Percentiles rank a stretch among this genome's conserved stretches.
phyloP scores from a whole-genome alignment of 169 alveolate genomes.

The Cardiosporidium cionae region DNA sequence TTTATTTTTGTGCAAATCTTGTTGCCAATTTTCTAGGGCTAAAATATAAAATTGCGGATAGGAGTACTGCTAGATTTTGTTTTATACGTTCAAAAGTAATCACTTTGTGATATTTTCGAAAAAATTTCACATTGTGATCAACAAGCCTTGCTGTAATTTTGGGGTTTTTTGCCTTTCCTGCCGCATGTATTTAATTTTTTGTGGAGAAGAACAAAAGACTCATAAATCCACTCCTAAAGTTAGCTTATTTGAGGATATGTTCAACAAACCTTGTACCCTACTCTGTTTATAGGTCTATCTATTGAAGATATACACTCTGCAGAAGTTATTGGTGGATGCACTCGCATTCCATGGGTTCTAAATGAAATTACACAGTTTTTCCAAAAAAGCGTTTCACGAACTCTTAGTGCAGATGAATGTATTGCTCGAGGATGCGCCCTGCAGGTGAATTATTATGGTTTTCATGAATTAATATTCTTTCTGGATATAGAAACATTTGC shows the following conservation, averaged over 20 bases:
- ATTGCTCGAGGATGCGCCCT: constrained; percentile 97
- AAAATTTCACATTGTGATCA: no score
- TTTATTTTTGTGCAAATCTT: no score
- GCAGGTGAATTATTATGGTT: constrained; percentile 48
- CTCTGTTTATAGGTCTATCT: constrained; percentile 25
- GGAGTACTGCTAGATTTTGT: no score
- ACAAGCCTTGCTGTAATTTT: no score
- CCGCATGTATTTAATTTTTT: no score
- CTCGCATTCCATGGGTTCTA: constrained; percentile 92
- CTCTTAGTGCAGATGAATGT: constrained; percentile 91
- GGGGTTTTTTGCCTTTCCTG: no score
- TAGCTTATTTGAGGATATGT: neutral
- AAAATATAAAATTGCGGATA: no score
- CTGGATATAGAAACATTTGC: neutral
- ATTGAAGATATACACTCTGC: constrained; percentile 69
- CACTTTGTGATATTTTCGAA: no score
- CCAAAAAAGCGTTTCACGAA: constrained; percentile 68
- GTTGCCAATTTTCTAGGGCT: no score
- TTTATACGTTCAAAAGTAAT: no score
- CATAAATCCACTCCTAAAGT: no score
- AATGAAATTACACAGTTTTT: constrained; percentile 69
- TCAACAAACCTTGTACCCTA: neutral
- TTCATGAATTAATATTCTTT: neutral
- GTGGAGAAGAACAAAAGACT: no score
- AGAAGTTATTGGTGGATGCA: constrained; percentile 94